phyloP scores from a whole-genome alignment of 2,329 filamentous ascomycete species.

The Fusarium oxysporum region DNA sequence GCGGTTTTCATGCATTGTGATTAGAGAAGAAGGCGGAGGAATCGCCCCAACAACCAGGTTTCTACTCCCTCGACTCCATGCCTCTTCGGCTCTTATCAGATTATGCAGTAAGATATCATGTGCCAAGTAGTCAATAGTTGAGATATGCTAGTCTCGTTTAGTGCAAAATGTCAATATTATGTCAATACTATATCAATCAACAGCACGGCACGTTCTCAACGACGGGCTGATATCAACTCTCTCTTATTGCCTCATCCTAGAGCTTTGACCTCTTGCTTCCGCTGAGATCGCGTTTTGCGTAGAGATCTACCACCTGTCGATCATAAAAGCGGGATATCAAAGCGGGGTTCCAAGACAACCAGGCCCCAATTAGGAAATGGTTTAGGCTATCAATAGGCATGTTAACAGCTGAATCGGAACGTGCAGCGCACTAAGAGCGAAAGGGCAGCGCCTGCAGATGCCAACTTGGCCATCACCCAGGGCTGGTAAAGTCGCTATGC shows the following conservation, averaged over 20 bases:
- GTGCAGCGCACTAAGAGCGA: background rate
- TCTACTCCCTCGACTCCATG: too few species aligned
- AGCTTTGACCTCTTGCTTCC: background rate
- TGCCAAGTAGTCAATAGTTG: background rate
- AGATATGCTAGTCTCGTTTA: fast-evolving
- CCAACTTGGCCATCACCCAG: background rate
- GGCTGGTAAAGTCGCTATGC: too few species aligned
- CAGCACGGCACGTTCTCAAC: background rate
- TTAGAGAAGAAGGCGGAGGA: background rate
- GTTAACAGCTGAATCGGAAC: background rate
- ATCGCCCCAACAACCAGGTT: too few species aligned
- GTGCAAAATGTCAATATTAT: background rate
- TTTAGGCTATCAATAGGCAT: background rate
- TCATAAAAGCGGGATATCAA: background rate
- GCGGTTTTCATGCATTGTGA: background rate
- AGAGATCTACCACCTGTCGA: background rate
- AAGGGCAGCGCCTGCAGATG: background rate
- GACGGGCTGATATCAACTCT: background rate
- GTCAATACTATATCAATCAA: too few species aligned
- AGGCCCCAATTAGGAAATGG: fast-evolving
- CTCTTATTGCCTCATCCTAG: background rate
- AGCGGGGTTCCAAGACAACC: background rate
- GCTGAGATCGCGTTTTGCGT: background rate
- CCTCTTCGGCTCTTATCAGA: background rate
- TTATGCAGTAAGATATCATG: background rate